phyloP scores from a whole-genome alignment of 148 eudicot species.

The Cornus florida region DNA sequence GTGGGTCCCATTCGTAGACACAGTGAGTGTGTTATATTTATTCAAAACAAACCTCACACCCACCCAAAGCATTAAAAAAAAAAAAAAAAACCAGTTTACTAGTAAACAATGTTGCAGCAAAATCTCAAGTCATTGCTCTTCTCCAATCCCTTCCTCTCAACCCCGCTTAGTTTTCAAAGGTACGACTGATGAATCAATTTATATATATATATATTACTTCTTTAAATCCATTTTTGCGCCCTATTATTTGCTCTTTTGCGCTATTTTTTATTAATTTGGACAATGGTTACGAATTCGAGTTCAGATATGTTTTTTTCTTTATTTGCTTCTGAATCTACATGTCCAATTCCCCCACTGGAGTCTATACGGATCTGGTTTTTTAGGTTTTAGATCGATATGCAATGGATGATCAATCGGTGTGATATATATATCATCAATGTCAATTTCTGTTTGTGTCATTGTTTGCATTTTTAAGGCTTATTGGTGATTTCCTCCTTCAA shows the following conservation, averaged over 20 bases:
- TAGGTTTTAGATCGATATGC: background rate
- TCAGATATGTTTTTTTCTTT: background rate
- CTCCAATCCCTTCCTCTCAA: background rate
- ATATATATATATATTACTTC: background rate
- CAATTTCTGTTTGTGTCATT: background rate
- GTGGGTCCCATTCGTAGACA: too few relatives aligned
- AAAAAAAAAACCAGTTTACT: background rate
- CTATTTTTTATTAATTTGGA: background rate
- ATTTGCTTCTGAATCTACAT: background rate
- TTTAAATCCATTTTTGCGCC: background rate
- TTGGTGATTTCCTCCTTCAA: background rate
- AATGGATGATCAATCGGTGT: background rate
- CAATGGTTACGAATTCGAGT: background rate
- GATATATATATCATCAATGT: background rate
- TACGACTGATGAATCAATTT: background rate
- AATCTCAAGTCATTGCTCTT: background rate
- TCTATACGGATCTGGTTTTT: background rate
- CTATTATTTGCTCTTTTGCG: background rate
- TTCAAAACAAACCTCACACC: too few relatives aligned
- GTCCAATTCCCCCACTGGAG: background rate
- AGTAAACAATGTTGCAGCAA: conserved; percentile 1
- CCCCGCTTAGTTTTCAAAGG: background rate
- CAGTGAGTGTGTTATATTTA: too few relatives aligned
- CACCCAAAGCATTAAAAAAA: background rate
- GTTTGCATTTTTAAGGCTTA: background rate